Base-by-base conservation (phyloP, 1,284 basidiomycete genomes). In the Puccinia polysora region DNA sequence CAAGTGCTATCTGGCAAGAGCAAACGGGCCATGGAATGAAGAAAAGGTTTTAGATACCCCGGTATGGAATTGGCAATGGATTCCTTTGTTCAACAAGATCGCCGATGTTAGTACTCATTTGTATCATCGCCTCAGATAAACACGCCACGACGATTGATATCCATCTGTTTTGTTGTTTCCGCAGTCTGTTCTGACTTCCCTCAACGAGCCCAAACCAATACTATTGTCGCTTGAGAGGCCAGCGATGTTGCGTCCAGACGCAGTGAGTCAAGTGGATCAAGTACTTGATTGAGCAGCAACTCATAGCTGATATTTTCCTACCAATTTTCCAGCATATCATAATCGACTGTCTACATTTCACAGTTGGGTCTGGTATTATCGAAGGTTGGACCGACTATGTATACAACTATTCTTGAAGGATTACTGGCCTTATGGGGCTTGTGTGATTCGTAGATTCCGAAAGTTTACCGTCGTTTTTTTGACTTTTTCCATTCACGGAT, bases 281-380 rank as follows among this genome's bases (percentile, higher is more conserved):
- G n/a, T 45, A 45, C 40, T 45, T 45, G 40, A 45, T 10, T 8
- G n/a, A 8, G 10, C 8, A 45, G 40, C 40, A 10, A n/a, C 40
- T 45, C 40, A 45, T n/a, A 45, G n/a, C 40, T 8, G n/a, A 45
- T n/a, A 45, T 45, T 49, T n/a, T 53, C 47, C 34, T 53, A 14
- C 25, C 3, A 7, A 15, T 45, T 28, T 38, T 45, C 34, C 36
- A 68, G 65, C 65, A 68, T 15, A 58, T 68, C n/a, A 58, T 68
- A 45, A 68, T 68, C 25, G 65, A 68, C 52, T 68, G 65, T 55
- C 43, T 68, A n/a, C 65, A 68, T 43, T 68, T 68, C 65, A 68
- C 65, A 20, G 56, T 68, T 20, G 65, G 65, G 20, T 23, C 65
- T 14, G 65, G 65, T 12, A 36, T 68, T 23, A 32, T 59, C 30